Evolutionary conservation across 2,329 filamentous ascomycete species (phyloP).

Genomic region (Colletotrichum chlorophyti): DNA sequence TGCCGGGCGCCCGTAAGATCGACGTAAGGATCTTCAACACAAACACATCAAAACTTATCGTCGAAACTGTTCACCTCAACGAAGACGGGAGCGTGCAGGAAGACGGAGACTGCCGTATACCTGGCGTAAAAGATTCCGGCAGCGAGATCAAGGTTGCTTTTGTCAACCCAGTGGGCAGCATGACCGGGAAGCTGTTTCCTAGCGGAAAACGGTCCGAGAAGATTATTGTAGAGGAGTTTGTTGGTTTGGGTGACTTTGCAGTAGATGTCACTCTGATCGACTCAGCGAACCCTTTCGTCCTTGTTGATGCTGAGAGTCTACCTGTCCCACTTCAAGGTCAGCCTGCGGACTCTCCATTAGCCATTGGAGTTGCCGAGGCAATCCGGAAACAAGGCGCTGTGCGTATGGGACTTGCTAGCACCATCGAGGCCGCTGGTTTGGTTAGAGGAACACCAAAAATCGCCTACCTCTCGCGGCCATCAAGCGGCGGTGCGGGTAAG

Average conservation of each 20-base stretch:
- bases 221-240: constrained; percentile 48
- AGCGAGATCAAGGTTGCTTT: constrained; percentile 65
- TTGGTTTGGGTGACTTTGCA: constrained; percentile 33
- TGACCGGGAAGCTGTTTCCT: constrained; percentile 64
- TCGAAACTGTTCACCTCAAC: constrained; percentile 58
- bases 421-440: constrained; percentile 40
- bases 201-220: constrained; percentile 57
- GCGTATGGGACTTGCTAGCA: constrained; percentile 60
- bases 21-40: constrained; percentile 62
- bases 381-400: constrained; percentile 62
- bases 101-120: constrained; percentile 61
- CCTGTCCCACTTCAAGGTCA: constrained; percentile 49
- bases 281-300: constrained; percentile 49
- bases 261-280: constrained; percentile 42
- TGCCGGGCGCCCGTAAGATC: constrained; percentile 20
- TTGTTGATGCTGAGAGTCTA: constrained; percentile 58
- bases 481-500: neutral
- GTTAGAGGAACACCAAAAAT: constrained; percentile 59
- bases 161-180: constrained; percentile 64
- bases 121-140: constrained; percentile 61
- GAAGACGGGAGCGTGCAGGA: constrained; percentile 52
- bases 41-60: constrained; percentile 64
- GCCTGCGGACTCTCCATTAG: constrained; percentile 37
- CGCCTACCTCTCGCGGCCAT: constrained; percentile 52
- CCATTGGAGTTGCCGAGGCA: constrained; percentile 47